Evolutionary conservation across 2,329 filamentous ascomycete genomes (phyloP), one percentile per base, ranked within the genome.

Genomic region (Ustilaginoidea virens): DNA sequence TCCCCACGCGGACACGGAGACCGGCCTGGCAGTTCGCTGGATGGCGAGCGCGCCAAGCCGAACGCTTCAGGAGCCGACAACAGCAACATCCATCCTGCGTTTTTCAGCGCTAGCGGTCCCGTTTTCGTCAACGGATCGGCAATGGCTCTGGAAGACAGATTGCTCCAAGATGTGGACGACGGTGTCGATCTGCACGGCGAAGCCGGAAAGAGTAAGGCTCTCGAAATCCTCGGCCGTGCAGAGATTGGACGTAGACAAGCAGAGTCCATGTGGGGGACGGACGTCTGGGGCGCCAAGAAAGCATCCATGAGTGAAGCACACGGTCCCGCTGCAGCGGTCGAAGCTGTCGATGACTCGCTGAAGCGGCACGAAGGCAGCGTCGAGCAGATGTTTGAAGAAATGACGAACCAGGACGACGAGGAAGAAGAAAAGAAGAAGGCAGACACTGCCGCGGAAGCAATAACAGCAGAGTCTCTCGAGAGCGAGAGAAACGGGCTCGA

Each of bases 301-400:
- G 44, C 48, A 4, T 50, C 49, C 7, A 44, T 50, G 17, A 38
- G 42, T 14, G 39, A 45, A 9, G 33, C 34, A 4, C 37, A 33
- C 14, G 39, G 42, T 25, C 41, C 46, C 7, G 40, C 51, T 26
- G 38, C 47, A 2, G 43, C 48, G 0, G 35, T 32, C 7, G 39
- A 40, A 5, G 39, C 48, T n/a, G n/a, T n/a, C 28, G 46, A 48
- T 22, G 44, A 45, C n/a, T 36, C 45, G 31, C 44, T 46, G 35
- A 53, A 47, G 31, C 40, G 48, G 5, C 58, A 60, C 20, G 61
- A 63, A 12, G 56, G 54, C 24, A 63, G 60, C 16, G 62, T 65
- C 4, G 61, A 67, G 32, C 61, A 60, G 37, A 68, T 70, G 61
- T 69, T 69, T 41, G 54, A 61, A 25, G 65, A 69, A 24, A 56